phyloP scores from a whole-genome alignment of 1,139 yeast species.

The Diutina rugosa region DNA sequence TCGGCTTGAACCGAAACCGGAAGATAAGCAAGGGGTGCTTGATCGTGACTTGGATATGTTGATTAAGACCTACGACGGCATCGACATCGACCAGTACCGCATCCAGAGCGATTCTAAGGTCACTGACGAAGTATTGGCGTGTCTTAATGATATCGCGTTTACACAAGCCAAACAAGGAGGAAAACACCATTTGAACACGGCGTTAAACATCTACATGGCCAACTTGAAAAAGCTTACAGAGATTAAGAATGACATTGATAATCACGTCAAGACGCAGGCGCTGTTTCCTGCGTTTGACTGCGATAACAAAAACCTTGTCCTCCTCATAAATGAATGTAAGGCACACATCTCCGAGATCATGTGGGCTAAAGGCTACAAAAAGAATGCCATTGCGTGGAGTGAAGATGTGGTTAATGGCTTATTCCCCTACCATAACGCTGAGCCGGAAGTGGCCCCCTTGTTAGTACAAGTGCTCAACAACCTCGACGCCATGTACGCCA shows the following conservation, averaged over 20 bases:
- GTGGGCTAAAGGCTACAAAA: constrained; percentile 42
- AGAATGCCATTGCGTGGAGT: constrained; percentile 51
- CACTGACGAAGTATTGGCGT: constrained; percentile 21
- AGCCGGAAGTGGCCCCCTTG: constrained; percentile 18
- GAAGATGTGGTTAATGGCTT: constrained; percentile 36
- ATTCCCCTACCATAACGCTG: constrained; percentile 18
- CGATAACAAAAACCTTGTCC: constrained; percentile 15
- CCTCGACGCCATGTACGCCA: constrained; percentile 22
- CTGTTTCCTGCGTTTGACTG: constrained; percentile 27
- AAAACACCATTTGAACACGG: constrained; percentile 8
- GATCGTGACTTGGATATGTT: constrained; percentile 31
- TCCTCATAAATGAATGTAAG: constrained; percentile 26
- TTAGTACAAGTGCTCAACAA: constrained; percentile 20
- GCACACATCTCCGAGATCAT: constrained; percentile 54
- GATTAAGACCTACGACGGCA: constrained; percentile 14
- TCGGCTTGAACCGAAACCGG: constrained; percentile 13
- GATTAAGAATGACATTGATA: constrained; percentile 11
- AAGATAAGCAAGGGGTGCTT: constrained; percentile 21
- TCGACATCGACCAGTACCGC: constrained; percentile 16
- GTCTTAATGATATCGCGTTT: background rate
- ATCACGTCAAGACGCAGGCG: constrained; percentile 13
- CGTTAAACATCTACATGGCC: constrained; percentile 26
- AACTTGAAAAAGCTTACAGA: constrained; percentile 17
- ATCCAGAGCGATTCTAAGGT: constrained; percentile 16
- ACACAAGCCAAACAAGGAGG: background rate